Evolutionary conservation across 2,329 filamentous ascomycete genomes (phyloP).

Genomic region (Aspergillus pseudoviridinutans): DNA sequence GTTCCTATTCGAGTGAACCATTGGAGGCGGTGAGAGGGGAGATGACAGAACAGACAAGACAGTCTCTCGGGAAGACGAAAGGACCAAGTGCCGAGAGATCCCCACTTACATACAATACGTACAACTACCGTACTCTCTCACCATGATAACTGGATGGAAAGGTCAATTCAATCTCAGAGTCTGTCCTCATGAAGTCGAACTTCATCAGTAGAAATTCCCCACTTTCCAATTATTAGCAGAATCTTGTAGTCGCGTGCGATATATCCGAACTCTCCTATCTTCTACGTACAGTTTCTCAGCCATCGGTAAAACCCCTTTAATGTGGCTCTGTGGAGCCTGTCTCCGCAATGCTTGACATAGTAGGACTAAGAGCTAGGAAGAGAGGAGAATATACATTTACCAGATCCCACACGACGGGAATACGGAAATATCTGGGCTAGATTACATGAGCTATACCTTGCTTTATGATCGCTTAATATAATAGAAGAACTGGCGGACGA

Average conservation of each 20-base stretch:
- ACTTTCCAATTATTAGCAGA: background rate
- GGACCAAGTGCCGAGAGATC: constrained; percentile 17
- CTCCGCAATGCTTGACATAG: background rate
- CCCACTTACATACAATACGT: background rate
- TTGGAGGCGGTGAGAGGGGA: background rate
- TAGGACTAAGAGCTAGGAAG: too few relatives aligned
- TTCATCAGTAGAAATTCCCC: too few relatives aligned
- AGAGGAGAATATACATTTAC: background rate
- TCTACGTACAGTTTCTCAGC: background rate
- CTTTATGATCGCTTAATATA: background rate
- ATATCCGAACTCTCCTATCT: too few relatives aligned
- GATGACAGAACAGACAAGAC: background rate
- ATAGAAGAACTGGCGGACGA: background rate
- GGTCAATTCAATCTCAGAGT: background rate
- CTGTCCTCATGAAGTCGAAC: background rate
- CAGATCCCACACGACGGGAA: background rate
- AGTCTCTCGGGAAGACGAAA: constrained; percentile 12
- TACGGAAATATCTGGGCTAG: background rate
- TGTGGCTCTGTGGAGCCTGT: background rate
- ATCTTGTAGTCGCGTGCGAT: background rate
- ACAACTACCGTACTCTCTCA: too few relatives aligned
- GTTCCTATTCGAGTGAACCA: background rate
- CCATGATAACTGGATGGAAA: too few relatives aligned
- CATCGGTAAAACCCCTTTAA: background rate
- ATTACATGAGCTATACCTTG: background rate